These are phyloP conservation scores for Podosphaera aphanis DNA, from an alignment of 2,329 filamentous ascomycete species.

Conservation along the genomic window DNA sequence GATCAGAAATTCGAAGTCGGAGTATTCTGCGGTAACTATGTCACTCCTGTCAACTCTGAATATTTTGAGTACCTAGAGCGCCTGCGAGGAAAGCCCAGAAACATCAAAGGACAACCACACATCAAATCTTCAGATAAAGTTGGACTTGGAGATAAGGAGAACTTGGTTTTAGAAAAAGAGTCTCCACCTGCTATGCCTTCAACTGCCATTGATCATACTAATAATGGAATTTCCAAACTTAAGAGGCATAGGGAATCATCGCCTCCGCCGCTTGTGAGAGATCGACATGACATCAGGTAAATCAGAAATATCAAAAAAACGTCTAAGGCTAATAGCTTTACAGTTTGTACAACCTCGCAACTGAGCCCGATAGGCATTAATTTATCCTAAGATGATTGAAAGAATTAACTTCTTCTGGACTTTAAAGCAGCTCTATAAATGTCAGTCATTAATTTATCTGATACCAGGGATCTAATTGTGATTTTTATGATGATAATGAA, in stretches of 20 bases:
- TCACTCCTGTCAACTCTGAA: conserved; percentile 52
- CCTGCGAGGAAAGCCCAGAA: conserved; percentile 38
- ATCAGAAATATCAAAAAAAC: not conserved
- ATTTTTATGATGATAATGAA: too few relatives aligned
- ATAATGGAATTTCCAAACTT: conserved; percentile 8
- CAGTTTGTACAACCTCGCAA: conserved; percentile 15
- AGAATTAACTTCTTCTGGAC: too few relatives aligned
- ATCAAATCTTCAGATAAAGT: conserved; percentile 41
- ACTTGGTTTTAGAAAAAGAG: conserved; percentile 21
- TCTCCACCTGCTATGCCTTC: not conserved
- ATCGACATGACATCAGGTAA: conserved; percentile 17
- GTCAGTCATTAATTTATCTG: too few relatives aligned
- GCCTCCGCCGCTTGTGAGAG: conserved; percentile 13
- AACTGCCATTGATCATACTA: conserved; percentile 6
- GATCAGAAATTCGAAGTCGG: conserved; percentile 61
- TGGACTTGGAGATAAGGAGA: conserved; percentile 38
- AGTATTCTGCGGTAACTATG: conserved; percentile 74
- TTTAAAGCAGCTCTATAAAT: too few relatives aligned
- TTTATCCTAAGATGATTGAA: too few relatives aligned
- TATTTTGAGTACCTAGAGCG: conserved; percentile 67
- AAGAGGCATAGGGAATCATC: conserved; percentile 13
- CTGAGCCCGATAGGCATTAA: conserved; percentile 10
- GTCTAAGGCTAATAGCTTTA: not conserved
- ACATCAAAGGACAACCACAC: conserved; percentile 23
- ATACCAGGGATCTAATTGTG: too few relatives aligned